Conservation (phyloP, 129 eudicot genomes). For the Chrysanthemum makinoi region DNA sequence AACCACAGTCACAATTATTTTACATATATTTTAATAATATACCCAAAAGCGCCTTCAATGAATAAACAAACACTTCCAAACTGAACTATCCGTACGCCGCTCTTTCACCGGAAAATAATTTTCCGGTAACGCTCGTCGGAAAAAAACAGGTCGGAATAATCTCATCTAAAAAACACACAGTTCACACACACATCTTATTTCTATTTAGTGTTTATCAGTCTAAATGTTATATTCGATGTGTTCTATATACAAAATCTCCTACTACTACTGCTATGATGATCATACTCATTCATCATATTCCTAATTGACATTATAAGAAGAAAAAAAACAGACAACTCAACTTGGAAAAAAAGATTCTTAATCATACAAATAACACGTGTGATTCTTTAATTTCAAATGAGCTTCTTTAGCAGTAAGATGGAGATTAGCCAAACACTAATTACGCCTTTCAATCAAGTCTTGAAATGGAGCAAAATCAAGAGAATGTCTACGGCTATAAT, state of each 20-base stretch:
- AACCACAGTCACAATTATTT: not conserved
- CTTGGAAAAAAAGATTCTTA: too few relatives aligned
- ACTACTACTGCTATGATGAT: too few relatives aligned
- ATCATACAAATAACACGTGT: too few relatives aligned
- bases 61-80: constrained; percentile 13
- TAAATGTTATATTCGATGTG: too few relatives aligned
- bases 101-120: constrained; percentile 19
- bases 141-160: constrained; percentile 23
- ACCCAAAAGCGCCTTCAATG: constrained; percentile 21
- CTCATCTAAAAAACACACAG: not conserved
- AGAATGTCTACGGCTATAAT: constrained; percentile 28
- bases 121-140: constrained; percentile 12
- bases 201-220: too few relatives aligned
- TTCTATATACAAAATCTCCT: too few relatives aligned
- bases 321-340: too few relatives aligned
- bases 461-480: constrained; percentile 47
- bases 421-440: constrained; percentile 55
- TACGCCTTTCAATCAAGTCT: constrained; percentile 52
- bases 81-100: constrained; percentile 5
- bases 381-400: too few relatives aligned
- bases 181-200: not conserved
- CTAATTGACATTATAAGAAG: too few relatives aligned
- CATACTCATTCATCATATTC: too few relatives aligned
- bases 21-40: not conserved
- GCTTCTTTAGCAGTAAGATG: constrained; percentile 52